Conservation (phyloP, 2,329 filamentous ascomycete species). For the Aspergillus pseudoglaucus region DNA sequence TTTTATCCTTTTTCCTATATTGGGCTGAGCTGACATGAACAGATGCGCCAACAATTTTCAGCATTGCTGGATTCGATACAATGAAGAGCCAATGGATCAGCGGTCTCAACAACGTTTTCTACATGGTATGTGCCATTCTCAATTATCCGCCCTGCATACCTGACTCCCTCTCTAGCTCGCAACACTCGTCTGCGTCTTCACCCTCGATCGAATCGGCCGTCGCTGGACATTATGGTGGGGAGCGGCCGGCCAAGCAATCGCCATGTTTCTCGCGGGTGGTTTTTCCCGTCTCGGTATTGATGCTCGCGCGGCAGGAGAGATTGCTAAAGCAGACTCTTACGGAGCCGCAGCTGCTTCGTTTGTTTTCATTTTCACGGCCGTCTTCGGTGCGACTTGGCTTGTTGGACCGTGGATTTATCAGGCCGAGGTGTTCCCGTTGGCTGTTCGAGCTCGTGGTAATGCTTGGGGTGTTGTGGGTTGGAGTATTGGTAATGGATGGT, state of each 20-base stretch:
- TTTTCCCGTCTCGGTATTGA: conserved; percentile 52
- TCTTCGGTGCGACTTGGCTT: conserved; percentile 60
- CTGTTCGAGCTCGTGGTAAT: conserved; percentile 66
- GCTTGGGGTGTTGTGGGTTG: conserved; percentile 71
- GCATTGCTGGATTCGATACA: conserved; percentile 59
- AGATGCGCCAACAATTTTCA: conserved; percentile 53
- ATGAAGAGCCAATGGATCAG: conserved; percentile 59
- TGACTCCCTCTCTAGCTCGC: conserved; percentile 44
- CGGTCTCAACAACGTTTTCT: conserved; percentile 51
- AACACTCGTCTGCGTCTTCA: conserved; percentile 64
- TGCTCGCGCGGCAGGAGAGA: conserved; percentile 42
- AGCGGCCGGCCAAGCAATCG: conserved; percentile 55
- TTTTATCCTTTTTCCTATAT: background rate
- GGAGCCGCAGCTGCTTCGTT: conserved; percentile 63
- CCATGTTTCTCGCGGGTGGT: conserved; percentile 62
- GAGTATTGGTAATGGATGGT: conserved; percentile 68
- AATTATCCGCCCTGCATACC: background rate
- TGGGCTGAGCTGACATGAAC: background rate
- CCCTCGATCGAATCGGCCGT: conserved; percentile 61
- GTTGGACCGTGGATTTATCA: conserved; percentile 60
- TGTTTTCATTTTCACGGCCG: conserved; percentile 62
- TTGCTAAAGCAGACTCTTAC: conserved; percentile 44
- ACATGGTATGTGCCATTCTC: conserved; percentile 39
- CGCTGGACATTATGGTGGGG: conserved; percentile 67
- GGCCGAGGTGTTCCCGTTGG: conserved; percentile 66